These are phyloP conservation scores for Fusarium proliferatum DNA, from an alignment of 2,329 filamentous ascomycete genomes.

Conservation along the genomic window DNA sequence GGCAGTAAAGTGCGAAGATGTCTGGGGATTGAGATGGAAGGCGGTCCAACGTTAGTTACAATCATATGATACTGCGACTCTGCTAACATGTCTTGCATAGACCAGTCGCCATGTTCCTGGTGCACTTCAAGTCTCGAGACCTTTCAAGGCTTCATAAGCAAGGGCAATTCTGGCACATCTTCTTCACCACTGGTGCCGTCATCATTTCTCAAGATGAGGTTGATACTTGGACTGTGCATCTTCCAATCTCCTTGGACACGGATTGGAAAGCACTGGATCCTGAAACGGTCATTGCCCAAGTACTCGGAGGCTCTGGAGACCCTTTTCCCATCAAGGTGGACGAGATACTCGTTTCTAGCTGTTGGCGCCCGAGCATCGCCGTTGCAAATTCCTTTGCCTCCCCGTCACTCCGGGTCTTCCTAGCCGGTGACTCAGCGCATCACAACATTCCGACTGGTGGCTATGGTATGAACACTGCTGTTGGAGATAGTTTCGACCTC, in stretches of 20 bases:
- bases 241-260: not conserved
- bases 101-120: not conserved
- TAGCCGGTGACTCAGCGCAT: not conserved
- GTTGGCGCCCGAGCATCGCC: not conserved
- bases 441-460: not conserved
- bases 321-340: not conserved
- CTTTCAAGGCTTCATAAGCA: not conserved
- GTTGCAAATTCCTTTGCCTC: not conserved
- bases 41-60: not conserved
- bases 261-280: not conserved
- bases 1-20: not conserved
- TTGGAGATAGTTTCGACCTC: not conserved
- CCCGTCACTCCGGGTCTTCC: not conserved
- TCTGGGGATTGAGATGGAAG: not conserved
- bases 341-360: not conserved
- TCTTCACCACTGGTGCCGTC: not conserved
- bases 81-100: not conserved
- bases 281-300: not conserved
- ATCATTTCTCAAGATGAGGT: not conserved
- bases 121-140: not conserved
- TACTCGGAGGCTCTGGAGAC: not conserved
- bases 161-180: not conserved
- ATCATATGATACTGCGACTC: not conserved
- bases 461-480: not conserved
- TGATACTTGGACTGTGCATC: not conserved